Evolutionary conservation across 306 rosid genomes (phyloP), one percentile per base, ranked within the genome.

Genomic region (Cucumis cinereus): DNA sequence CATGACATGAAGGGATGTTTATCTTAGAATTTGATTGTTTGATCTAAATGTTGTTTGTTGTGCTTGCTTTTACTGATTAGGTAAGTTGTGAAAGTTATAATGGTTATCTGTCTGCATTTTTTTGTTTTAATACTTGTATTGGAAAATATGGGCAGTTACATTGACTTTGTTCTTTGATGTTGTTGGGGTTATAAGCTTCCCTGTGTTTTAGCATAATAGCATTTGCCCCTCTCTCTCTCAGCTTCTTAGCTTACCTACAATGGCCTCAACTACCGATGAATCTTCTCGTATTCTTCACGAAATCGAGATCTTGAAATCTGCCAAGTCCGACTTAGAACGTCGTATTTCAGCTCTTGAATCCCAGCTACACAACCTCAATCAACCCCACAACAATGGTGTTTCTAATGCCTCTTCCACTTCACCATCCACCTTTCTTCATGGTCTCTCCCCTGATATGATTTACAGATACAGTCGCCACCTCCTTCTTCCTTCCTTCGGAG

Each of bases 401-500:
- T 17, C 75, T n/a, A 75, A 86, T 45, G 86, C 82, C 12, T 81
- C 87, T 60, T 78, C 78, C 57, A 60, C 83, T 84, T 64, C 89
- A 14, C 4, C 49, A 5, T 40, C 88, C 49, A 17, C 26, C 38
- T 73, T 75, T 12, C 79, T 83, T 4, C 89, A 81, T 62, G 88
- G 84, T 7, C 81, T 94, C 71, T 70, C 89, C 6, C 89, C 91
- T 14, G 80, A 90, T 76, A 81, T 81, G 91, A 91, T 94, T 63
- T 87, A 90, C 86, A 87, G 99, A 81, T 92, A 94, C 87, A 94
- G 99, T 74, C 95, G 99, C 43, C 99, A 94, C 77, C 97, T 94
- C 12, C 56, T 94, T 81, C 96, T 94, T 57, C 99, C 99, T 74
- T 85, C 96, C 10, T 89, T 94, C 30, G 99, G 98, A 2, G 92